Evolutionary conservation across 768 basidiomycete species (phyloP), one percentile per base, ranked within the genome.

Genomic region (Lactifluus rugatus): DNA sequence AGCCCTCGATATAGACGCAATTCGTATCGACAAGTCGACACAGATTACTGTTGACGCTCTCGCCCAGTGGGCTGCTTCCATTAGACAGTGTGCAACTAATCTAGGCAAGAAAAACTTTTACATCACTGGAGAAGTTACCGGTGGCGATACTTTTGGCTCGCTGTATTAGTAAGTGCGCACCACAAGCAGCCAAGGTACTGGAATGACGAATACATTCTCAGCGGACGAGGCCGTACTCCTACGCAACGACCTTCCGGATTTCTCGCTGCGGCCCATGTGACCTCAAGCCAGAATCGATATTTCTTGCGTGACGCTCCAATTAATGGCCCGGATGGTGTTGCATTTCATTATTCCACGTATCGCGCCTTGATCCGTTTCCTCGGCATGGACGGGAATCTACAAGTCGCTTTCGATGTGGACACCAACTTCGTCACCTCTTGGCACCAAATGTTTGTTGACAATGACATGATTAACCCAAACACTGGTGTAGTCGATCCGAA

Each of bases 281-380:
- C 84, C 10, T 68, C 79, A 5, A 54, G 68, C 16, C 74, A 87
- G 57, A 75, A 80, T 60, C 79, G 87, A 70, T 95, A 81, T 70
- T 96, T 95, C 74, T 74, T 95, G 48, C 86, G 93, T 25, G 76
- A 83, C 10, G 74, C 77, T 16, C 74, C 75, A 7, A 66, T 77
- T 21, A 82, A 80, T 58, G 86, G 72, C 23, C 75, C 95, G 50
- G 93, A 96, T 64, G 75, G 76, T 36, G 83, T 84, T 48, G 93
- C 93, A 1, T 95, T 95, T 76, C 93, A 96, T 70, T 96, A 95
- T 70, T 95, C 93, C 49, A 85, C 86, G 55, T 95, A 96, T 68
- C 93, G 93, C 57, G 74, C 87, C 2, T 73, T 95, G 52, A 75
- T 84, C 31, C 88, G 93, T 49, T 91, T 93, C 75, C 78, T 95